These are phyloP conservation scores for Zygosaccharomyces bisporus DNA, from an alignment of 805 yeast species.

Conservation along the genomic window DNA sequence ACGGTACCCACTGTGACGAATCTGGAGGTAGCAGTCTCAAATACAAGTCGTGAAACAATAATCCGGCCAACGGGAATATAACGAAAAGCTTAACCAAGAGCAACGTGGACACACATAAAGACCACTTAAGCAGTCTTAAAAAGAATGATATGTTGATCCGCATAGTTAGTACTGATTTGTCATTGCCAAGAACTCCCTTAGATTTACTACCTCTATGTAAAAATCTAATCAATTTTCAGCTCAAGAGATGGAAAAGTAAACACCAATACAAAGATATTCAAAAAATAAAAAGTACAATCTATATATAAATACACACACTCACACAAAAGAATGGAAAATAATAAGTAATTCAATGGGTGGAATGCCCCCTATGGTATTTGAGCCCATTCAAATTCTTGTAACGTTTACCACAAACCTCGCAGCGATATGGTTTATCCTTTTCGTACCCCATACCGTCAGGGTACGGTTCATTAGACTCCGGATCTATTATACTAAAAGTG, in stretches of 20 bases:
- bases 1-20: constrained; percentile 25
- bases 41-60: constrained; percentile 32
- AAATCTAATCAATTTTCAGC: not conserved
- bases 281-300: constrained; percentile 6
- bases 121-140: constrained; percentile 32
- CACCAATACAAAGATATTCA: not conserved
- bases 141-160: constrained; percentile 29
- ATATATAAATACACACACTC: constrained; percentile 7
- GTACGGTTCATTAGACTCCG: constrained; percentile 81
- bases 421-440: constrained; percentile 95
- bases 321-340: constrained; percentile 1
- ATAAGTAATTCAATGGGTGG: constrained; percentile 67
- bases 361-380: constrained; percentile 95
- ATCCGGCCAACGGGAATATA: constrained; percentile 28
- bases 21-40: constrained; percentile 28
- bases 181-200: not conserved
- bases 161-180: constrained; percentile 15
- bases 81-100: constrained; percentile 24
- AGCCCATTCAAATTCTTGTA: constrained; percentile 94
- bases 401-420: constrained; percentile 97
- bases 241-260: not conserved
- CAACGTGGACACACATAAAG: constrained; percentile 18
- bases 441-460: constrained; percentile 94
- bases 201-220: not conserved
- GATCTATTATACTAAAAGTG: constrained; percentile 86